These are phyloP conservation scores for Cyberlindnera bimundalis DNA, from an alignment of 805 yeast species.

Conservation along the genomic window DNA sequence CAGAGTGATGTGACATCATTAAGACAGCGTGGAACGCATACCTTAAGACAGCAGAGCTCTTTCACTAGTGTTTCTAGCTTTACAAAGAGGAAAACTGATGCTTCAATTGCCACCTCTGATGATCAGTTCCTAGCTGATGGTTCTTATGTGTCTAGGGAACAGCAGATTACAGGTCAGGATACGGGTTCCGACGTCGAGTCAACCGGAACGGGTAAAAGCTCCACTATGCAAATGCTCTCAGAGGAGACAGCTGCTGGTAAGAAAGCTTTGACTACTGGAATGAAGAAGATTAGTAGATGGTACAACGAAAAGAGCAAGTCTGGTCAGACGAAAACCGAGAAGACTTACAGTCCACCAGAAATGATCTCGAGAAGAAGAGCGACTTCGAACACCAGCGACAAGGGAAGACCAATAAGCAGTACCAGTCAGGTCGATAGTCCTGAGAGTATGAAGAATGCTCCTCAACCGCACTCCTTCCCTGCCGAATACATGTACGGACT, in stretches of 20 bases:
- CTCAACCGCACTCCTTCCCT: conserved; percentile 29
- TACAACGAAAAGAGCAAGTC: conserved; percentile 47
- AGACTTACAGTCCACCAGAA: conserved; percentile 45
- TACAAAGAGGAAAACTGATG: conserved; percentile 20
- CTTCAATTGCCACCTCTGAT: conserved; percentile 23
- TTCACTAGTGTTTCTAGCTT: conserved; percentile 3
- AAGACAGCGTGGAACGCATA: conserved; percentile 12
- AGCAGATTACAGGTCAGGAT: conserved; percentile 8
- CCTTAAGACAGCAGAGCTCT: conserved; percentile 5
- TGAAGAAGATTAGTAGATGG: conserved; percentile 67
- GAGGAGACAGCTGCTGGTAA: conserved; percentile 31
- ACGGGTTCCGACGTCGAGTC: conserved; percentile 16
- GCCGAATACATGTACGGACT: conserved; percentile 24
- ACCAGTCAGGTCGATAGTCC: neutral
- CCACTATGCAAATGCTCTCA: conserved; percentile 25
- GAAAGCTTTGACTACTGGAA: conserved; percentile 41
- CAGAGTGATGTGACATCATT: conserved; percentile 16
- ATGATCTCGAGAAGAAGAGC: conserved; percentile 59
- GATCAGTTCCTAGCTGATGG: conserved; percentile 31
- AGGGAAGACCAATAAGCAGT: conserved; percentile 5
- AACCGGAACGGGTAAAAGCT: conserved; percentile 8
- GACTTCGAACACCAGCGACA: conserved; percentile 21
- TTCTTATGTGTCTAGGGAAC: conserved; percentile 23
- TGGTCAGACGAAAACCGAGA: conserved; percentile 4
- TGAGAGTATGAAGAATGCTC: conserved; percentile 19